phyloP scores from a whole-genome alignment of 2,329 filamentous ascomycete species.

The Thelonectria discophora region DNA sequence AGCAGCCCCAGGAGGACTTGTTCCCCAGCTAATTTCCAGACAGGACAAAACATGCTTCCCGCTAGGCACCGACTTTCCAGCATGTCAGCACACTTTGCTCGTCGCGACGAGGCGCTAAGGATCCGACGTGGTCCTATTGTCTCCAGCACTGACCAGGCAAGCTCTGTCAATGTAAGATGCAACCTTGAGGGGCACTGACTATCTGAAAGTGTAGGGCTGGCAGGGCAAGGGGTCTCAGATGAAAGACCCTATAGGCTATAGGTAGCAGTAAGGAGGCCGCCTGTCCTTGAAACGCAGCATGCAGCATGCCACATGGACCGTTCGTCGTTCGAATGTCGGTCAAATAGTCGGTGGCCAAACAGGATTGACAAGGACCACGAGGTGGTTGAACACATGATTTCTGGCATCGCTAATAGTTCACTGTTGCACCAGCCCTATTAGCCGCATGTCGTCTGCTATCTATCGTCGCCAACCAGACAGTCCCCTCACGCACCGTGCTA shows the following conservation, averaged over 20 bases:
- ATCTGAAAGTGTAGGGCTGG: neutral
- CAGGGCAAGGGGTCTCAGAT: neutral
- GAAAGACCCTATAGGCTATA: neutral
- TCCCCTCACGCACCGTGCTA: constrained; percentile 10
- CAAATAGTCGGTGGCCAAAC: constrained; percentile 2
- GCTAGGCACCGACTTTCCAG: neutral
- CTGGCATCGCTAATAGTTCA: neutral
- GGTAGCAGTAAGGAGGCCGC: neutral
- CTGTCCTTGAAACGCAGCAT: neutral
- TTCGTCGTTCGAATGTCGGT: neutral
- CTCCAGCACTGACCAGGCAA: neutral
- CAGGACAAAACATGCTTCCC: neutral
- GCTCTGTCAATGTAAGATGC: neutral
- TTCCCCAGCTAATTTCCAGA: neutral
- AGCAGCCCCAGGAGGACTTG: too few relatives aligned
- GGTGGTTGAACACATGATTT: neutral
- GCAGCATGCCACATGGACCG: neutral
- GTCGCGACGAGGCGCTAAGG: neutral
- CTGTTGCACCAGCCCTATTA: neutral
- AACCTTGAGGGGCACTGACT: neutral
- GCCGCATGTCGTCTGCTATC: constrained; percentile 10
- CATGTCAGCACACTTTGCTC: neutral
- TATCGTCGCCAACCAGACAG: constrained; percentile 16
- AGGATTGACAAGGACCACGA: neutral
- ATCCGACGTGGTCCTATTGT: neutral